phyloP scores from a whole-genome alignment of 106 monocot species.

The Acorus calamus region DNA sequence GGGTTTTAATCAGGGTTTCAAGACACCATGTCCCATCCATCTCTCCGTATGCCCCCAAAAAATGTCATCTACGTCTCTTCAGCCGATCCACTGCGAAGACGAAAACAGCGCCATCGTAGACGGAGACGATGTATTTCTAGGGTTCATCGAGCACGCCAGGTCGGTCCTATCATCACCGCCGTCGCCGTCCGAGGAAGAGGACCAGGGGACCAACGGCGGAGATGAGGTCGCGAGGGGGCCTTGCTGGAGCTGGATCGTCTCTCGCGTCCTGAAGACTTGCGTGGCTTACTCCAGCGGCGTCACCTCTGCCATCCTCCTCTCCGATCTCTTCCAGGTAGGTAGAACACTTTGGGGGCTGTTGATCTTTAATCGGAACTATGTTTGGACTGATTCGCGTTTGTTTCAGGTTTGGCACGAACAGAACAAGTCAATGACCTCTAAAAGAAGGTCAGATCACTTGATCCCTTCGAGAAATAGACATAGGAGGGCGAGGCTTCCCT shows the following conservation, averaged over 20 bases:
- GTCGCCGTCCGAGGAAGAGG: no score
- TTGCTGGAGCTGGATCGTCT: conserved; percentile 77
- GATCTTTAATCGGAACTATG: no score
- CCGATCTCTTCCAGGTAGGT: conserved; percentile 90
- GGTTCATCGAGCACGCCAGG: conserved; percentile 68
- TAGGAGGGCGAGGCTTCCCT: conserved; percentile 41
- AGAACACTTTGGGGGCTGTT: no score
- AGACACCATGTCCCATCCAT: no score
- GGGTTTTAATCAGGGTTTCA: no score
- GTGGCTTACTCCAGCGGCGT: conserved; percentile 83
- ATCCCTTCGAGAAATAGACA: conserved; percentile 39
- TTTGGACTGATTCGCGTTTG: no score
- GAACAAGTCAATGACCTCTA: conserved; percentile 33
- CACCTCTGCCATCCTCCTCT: conserved; percentile 79
- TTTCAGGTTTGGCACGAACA: conserved; percentile 81
- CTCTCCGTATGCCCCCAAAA: no score
- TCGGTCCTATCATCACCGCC: conserved; percentile 31
- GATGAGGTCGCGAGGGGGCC: conserved; percentile 14
- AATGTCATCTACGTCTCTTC: no score
- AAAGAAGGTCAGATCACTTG: conserved; percentile 39
- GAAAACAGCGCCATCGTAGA: conserved; percentile 2
- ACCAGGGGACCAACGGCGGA: conserved; percentile 1
- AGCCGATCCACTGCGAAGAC: no score
- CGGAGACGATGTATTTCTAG: conserved; percentile 54
- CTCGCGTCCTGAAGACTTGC: conserved; percentile 76